Evolutionary conservation across 306 rosid species (phyloP), one percentile per base, ranked within the genome.

Genomic region (Cicer judaicum): DNA sequence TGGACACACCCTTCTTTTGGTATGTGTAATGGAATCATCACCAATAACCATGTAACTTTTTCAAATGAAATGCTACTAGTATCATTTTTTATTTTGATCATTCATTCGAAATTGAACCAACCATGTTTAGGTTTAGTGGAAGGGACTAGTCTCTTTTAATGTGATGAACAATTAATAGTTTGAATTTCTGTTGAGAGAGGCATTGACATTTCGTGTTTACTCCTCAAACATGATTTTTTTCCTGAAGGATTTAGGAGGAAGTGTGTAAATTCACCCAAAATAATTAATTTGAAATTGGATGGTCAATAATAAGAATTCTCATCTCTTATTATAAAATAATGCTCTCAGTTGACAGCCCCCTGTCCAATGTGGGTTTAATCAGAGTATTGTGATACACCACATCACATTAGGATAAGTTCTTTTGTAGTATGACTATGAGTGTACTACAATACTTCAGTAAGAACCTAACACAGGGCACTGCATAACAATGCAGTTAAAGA

Each of bases 1-100:
- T 56, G 98, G 99, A 38, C 99, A 94, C 85, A 90, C 99, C 85
- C 85, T 94, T 74, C 92, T 94, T 71, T 85, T 94, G 92, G 99
- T 92, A 86, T 11, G 91, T 85, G 73, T 49, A 52, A 56, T 82
- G 71, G 59, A 55, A 41, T 72, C 70, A 19, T 68, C 59, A 21
- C 10, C 74, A 38, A 41, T 21, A 53, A 48, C 61, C 16, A 29
- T 59, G 44, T 6, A 10, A 41, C 7, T 56, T 55, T 57, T 55
- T 65, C 34, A 21, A 41, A 68, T 24, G 19, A 21, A 42, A 42
- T 9, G 13, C 1, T 12, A 29, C 43, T 56, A 13, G 29, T 15
- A 18, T 9, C 48, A 34, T 44, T 68, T 77, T 8, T 57, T 60
- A 68, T 68, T 77, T 76, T 56, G 34, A 77, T 19, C 69, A 57